These are phyloP conservation scores for Aspergillus biplanus DNA, from an alignment of 495 filamentous ascomycete genomes.

Conservation along the genomic window DNA sequence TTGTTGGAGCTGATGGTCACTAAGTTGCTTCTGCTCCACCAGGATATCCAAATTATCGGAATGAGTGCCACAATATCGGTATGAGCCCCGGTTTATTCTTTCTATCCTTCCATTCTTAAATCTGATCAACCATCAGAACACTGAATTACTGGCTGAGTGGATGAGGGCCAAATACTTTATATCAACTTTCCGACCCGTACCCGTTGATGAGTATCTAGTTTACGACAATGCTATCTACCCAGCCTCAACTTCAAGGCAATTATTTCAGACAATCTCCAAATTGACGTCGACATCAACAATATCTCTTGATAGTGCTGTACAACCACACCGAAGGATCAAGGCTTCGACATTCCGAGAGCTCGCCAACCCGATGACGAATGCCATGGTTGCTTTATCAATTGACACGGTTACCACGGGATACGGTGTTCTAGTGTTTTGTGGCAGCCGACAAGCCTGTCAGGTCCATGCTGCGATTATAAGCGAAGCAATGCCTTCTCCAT, in stretches of 20 bases:
- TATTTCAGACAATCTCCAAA: slow-evolving; percentile 65
- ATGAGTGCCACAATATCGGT: slow-evolving; percentile 84
- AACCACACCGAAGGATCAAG: slow-evolving; percentile 54
- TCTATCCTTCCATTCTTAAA: background rate
- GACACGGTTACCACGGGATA: slow-evolving; percentile 69
- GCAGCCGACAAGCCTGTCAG: slow-evolving; percentile 68
- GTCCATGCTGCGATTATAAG: slow-evolving; percentile 65
- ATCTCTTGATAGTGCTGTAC: slow-evolving; percentile 38
- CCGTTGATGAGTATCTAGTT: slow-evolving; percentile 77
- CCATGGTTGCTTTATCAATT: slow-evolving; percentile 68
- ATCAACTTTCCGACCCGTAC: slow-evolving; percentile 74
- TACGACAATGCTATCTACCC: slow-evolving; percentile 73
- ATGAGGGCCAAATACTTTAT: slow-evolving; percentile 72
- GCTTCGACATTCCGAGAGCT: slow-evolving; percentile 63
- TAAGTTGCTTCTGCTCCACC: slow-evolving; percentile 71
- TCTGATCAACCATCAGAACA: slow-evolving; percentile 58
- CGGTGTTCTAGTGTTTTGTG: slow-evolving; percentile 77
- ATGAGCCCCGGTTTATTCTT: slow-evolving; percentile 23
- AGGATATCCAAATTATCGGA: slow-evolving; percentile 73
- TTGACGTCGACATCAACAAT: slow-evolving; percentile 42
- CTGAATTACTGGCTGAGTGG: slow-evolving; percentile 69
- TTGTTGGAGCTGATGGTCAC: slow-evolving; percentile 80
- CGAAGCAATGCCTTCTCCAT: slow-evolving; percentile 57
- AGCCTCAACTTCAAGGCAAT: slow-evolving; percentile 60
- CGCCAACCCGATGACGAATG: slow-evolving; percentile 65